A percentile compares a stretch with the other conserved stretches of the same genome.
Conservation (phyloP, 192 early-diverging fungal genomes). For the Phlyctochytrium arcticum region DNA sequence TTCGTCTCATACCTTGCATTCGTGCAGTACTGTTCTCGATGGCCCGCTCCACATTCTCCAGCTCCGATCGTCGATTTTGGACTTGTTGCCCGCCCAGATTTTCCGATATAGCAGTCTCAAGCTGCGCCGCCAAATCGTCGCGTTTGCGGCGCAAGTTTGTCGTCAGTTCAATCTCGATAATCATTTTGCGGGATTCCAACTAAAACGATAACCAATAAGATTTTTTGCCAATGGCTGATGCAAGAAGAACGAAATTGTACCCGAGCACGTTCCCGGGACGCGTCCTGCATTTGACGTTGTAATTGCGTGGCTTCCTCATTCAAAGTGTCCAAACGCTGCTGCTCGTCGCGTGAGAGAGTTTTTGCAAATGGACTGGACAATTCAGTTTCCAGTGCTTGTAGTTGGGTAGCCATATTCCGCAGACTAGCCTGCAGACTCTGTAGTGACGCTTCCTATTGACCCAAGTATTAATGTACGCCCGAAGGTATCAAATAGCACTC, state of each 20-base stretch:
- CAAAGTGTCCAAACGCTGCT: conserved; percentile 32
- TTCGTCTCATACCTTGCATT: not conserved
- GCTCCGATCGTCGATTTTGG: not conserved
- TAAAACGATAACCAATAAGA: conserved; percentile 29
- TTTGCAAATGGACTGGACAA: conserved; percentile 42
- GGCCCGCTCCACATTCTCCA: not conserved
- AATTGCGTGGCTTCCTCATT: conserved; percentile 49
- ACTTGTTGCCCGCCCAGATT: not conserved
- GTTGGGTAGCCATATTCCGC: conserved; percentile 51
- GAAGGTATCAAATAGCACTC: not conserved
- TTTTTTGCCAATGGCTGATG: not conserved
- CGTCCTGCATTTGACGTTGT: conserved; percentile 50
- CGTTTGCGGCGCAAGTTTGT: conserved; percentile 64
- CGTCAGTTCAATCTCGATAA: conserved; percentile 67
- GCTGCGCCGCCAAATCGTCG: conserved; percentile 63
- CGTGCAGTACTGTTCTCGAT: not conserved
- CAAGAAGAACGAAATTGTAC: conserved; percentile 31
- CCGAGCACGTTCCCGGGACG: conserved; percentile 50
- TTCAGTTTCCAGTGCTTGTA: conserved; percentile 58
- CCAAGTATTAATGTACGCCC: not conserved
- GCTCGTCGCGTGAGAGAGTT: conserved; percentile 30
- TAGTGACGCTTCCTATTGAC: conserved; percentile 55
- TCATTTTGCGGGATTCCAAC: conserved; percentile 67
- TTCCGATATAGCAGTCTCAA: conserved; percentile 34
- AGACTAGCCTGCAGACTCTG: conserved; percentile 40